phyloP scores from a whole-genome alignment of 2,329 filamentous ascomycete species.

The Thielaviopsis musarum region DNA sequence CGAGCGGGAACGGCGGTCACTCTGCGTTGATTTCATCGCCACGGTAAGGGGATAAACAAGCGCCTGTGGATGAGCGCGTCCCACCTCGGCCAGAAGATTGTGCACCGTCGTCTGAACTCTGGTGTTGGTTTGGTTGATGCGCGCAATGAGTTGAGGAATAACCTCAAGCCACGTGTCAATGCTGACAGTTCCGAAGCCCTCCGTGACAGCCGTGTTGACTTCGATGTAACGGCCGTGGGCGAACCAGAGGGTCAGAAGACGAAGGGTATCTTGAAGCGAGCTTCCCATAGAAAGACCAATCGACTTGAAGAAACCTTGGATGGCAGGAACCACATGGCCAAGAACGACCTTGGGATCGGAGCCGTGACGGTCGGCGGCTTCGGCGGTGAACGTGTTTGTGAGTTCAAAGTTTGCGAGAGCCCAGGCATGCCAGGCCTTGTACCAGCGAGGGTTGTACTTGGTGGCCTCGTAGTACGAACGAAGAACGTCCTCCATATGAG shows the following conservation, averaged over 20 bases:
- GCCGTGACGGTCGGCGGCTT: conserved; percentile 16
- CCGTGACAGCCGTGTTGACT: conserved; percentile 73
- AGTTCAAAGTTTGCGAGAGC: conserved; percentile 97
- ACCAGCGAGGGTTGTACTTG: conserved; percentile 85
- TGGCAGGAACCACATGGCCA: conserved; percentile 84
- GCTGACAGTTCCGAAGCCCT: conserved; percentile 81
- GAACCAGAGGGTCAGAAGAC: conserved; percentile 91
- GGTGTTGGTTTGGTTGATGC: conserved; percentile 89
- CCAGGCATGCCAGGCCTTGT: conserved; percentile 99
- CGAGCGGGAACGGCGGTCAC: conserved; percentile 67
- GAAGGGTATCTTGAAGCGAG: conserved; percentile 86
- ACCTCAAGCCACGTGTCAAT: conserved; percentile 98
- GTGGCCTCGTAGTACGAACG: conserved; percentile 86
- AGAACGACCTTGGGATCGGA: conserved; percentile 52
- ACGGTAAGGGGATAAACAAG: conserved; percentile 94
- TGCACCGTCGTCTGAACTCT: conserved; percentile 83
- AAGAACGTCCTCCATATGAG: conserved; percentile 74
- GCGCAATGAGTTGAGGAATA: conserved; percentile 89
- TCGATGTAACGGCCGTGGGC: conserved; percentile 76
- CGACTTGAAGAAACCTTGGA: conserved; percentile 93
- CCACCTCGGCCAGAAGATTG: conserved; percentile 80
- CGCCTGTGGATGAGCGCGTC: conserved; percentile 85
- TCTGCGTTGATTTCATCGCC: conserved; percentile 84
- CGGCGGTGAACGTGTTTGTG: conserved; percentile 45
- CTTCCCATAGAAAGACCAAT: conserved; percentile 84